phyloP scores from a whole-genome alignment of 495 filamentous ascomycete genomes.

The Lepidopterella palustris region DNA sequence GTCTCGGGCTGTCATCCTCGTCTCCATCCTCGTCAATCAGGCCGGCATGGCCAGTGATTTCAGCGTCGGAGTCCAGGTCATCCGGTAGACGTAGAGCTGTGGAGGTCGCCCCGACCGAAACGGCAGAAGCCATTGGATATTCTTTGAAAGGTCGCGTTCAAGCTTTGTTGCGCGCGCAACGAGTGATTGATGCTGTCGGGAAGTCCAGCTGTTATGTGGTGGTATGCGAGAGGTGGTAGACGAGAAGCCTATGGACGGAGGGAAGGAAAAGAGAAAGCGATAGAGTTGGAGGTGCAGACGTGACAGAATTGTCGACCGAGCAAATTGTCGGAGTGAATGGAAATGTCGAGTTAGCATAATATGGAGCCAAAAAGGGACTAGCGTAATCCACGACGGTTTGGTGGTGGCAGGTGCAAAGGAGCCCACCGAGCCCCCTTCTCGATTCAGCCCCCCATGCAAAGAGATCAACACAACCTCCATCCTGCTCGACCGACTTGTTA shows the following conservation, averaged over 20 bases:
- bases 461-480: neutral
- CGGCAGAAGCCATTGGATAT: constrained; percentile 29
- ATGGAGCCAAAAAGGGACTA: neutral
- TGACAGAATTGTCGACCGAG: neutral
- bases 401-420: neutral
- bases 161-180: neutral
- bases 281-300: neutral
- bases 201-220: neutral
- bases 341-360: neutral
- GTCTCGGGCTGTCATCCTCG: constrained; percentile 16
- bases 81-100: constrained; percentile 19
- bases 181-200: neutral
- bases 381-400: neutral
- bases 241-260: neutral
- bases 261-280: neutral
- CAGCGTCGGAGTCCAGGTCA: constrained; percentile 29
- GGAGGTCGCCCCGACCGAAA: constrained; percentile 25
- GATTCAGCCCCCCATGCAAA: constrained; percentile 5
- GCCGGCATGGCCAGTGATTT: constrained; percentile 20
- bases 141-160: neutral
- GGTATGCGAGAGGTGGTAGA: neutral
- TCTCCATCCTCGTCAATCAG: constrained; percentile 20
- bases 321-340: neutral
- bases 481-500: too few species aligned
- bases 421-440: constrained; percentile 16